These are phyloP conservation scores for Colletotrichum nymphaeae DNA, from an alignment of 2,329 filamentous ascomycete genomes.

Conservation along the genomic window DNA sequence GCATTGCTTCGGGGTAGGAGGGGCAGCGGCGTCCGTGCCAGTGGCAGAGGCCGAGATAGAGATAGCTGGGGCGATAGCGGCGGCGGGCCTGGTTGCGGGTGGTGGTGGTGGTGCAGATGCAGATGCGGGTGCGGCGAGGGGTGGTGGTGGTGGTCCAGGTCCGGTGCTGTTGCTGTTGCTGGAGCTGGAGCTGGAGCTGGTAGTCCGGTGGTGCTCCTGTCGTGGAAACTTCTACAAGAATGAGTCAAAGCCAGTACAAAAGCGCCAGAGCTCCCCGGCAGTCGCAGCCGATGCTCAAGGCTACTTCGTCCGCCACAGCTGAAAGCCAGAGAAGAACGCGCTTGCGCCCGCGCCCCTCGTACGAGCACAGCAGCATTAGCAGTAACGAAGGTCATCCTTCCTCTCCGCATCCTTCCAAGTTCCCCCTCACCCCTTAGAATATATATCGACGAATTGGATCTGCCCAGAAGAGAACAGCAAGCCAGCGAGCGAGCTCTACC, in stretches of 20 bases:
- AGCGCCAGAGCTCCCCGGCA: constrained; percentile 42
- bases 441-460: constrained; percentile 24
- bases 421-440: constrained; percentile 24
- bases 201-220: constrained; percentile 31
- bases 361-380: constrained; percentile 21
- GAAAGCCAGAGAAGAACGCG: constrained; percentile 35
- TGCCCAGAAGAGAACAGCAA: constrained; percentile 1
- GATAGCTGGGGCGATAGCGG: constrained; percentile 26
- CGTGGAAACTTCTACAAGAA: constrained; percentile 59
- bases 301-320: constrained; percentile 38
- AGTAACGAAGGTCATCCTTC: not conserved
- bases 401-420: constrained; percentile 18
- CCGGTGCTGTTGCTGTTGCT: constrained; percentile 21
- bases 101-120: not conserved
- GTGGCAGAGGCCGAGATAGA: no score
- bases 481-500: no score
- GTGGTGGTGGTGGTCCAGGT: constrained; percentile 17
- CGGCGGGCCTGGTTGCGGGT: not conserved
- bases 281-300: constrained; percentile 36
- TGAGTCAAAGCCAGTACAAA: constrained; percentile 54
- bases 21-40: constrained; percentile 18
- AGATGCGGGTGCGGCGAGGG: not conserved
- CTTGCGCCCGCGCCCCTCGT: constrained; percentile 28
- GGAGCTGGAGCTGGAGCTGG: not conserved
- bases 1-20: constrained; percentile 31